Evolutionary conservation across 2,329 filamentous ascomycete genomes (phyloP).

Genomic region (Ustilaginoidea virens): DNA sequence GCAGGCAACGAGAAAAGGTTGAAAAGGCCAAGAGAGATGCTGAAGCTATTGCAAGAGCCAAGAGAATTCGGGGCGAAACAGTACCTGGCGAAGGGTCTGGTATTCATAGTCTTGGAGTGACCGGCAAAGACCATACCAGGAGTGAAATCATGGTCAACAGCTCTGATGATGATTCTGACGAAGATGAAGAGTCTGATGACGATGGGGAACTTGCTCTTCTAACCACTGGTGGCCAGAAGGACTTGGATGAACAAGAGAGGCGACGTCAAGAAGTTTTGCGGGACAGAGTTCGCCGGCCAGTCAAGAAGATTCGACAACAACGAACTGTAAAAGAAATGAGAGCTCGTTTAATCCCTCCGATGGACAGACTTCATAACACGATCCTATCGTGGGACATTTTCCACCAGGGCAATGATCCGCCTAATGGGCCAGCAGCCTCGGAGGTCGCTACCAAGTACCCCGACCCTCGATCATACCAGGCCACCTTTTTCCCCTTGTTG

Average conservation of each 20-base stretch:
- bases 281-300: conserved; percentile 49
- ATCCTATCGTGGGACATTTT: conserved; percentile 95
- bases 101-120: conserved; percentile 52
- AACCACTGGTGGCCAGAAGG: conserved; percentile 31
- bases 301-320: conserved; percentile 68
- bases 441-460: conserved; percentile 65
- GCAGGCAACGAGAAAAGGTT: conserved; percentile 59
- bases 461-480: conserved; percentile 66
- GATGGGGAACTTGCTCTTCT: conserved; percentile 34
- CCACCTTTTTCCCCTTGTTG: conserved; percentile 79
- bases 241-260: conserved; percentile 30
- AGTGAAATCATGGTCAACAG: conserved; percentile 86
- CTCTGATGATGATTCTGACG: conserved; percentile 58
- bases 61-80: conserved; percentile 23
- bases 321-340: conserved; percentile 88
- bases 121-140: conserved; percentile 67
- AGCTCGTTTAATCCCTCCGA: conserved; percentile 76
- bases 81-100: conserved; percentile 60
- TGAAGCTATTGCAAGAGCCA: conserved; percentile 54
- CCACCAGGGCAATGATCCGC: conserved; percentile 73
- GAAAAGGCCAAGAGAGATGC: conserved; percentile 59
- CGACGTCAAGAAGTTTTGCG: conserved; percentile 31
- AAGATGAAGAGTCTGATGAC: conserved; percentile 40
- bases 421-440: conserved; percentile 56
- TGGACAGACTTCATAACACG: conserved; percentile 68